Percentiles rank a stretch among this genome's conserved stretches.
Evolutionary conservation across 2,329 filamentous ascomycete genomes (phyloP).

Genomic region (Eutypella sp.): DNA sequence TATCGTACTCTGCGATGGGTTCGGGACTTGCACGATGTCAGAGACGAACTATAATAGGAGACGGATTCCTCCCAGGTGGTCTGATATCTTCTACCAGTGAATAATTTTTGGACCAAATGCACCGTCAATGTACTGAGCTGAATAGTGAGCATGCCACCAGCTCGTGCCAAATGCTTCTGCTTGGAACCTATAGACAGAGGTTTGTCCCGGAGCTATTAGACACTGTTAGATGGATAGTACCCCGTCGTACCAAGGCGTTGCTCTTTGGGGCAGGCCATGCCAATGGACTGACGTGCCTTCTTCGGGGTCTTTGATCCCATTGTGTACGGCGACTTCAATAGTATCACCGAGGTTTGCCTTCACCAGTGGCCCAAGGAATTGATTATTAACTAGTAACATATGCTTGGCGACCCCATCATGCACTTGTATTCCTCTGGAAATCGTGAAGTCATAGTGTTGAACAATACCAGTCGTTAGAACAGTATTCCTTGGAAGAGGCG

Average conservation of each 20-base stretch:
- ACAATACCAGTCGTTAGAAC: background rate
- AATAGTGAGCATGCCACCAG: background rate
- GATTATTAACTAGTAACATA: slow-evolving; percentile 6
- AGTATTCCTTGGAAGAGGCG: background rate
- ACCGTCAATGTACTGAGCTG: background rate
- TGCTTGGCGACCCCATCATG: background rate
- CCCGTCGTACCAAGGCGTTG: slow-evolving; percentile 19
- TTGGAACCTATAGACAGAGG: slow-evolving; percentile 13
- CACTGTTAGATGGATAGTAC: slow-evolving; percentile 14
- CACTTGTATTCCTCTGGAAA: background rate
- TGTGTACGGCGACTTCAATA: slow-evolving; percentile 52
- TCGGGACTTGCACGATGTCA: no score
- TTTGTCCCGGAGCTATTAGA: slow-evolving; percentile 11
- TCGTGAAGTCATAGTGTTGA: background rate
- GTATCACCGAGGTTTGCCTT: slow-evolving; percentile 38
- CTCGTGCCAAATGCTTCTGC: background rate
- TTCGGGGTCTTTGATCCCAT: slow-evolving; percentile 40
- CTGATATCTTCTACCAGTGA: background rate
- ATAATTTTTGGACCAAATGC: background rate
- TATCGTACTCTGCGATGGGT: background rate
- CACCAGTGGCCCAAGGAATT: slow-evolving; percentile 49
- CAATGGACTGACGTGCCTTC: slow-evolving; percentile 16
- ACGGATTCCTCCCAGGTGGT: background rate
- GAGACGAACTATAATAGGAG: background rate
- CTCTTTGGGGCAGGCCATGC: slow-evolving; percentile 14